Percentiles rank a stretch among this genome's conserved stretches.
Conservation (phyloP, 176 grass and related monocot genomes). For the Neostapfia colusana region DNA sequence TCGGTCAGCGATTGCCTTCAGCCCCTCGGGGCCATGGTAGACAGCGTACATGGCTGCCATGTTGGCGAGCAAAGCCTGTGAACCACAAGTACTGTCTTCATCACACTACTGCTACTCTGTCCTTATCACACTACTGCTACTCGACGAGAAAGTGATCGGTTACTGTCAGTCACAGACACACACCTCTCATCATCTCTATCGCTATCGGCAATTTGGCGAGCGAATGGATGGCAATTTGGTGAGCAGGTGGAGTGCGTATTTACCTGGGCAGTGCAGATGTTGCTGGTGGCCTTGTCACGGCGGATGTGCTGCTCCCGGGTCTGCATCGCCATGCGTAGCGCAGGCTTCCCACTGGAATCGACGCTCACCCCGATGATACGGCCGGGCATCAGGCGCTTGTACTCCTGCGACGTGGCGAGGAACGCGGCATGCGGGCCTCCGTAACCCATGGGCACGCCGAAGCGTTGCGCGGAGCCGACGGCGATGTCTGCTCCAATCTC, state of each 20-base stretch:
- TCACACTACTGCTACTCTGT: constrained; percentile 10
- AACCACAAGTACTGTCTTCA: constrained; percentile 21
- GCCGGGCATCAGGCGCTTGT: constrained; percentile 92
- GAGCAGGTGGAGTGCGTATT: constrained; percentile 9
- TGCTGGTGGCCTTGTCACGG: constrained; percentile 97
- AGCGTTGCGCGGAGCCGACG: constrained; percentile 87
- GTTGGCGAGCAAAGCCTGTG: constrained; percentile 91
- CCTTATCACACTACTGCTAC: too few relatives aligned
- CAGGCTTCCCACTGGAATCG: constrained; percentile 84
- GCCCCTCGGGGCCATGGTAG: constrained; percentile 92
- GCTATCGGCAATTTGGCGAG: too few relatives aligned
- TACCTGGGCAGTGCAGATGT: constrained; percentile 98
- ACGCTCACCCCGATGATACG: constrained; percentile 90
- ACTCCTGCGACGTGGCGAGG: constrained; percentile 96
- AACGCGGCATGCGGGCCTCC: constrained; percentile 95
- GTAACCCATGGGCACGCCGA: constrained; percentile 98
- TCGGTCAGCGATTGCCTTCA: constrained; percentile 78
- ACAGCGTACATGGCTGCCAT: constrained; percentile 99
- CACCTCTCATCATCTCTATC: constrained; percentile 15
- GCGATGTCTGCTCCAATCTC: constrained; percentile 95
- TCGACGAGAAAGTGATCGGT: too few relatives aligned
- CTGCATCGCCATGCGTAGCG: constrained; percentile 98
- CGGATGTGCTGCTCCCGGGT: constrained; percentile 98
- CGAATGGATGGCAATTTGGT: constrained; percentile 47
- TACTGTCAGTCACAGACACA: too few relatives aligned